A percentile compares a stretch with the other conserved stretches of the same genome.
Evolutionary conservation across 2,329 filamentous ascomycete genomes (phyloP).

Genomic region (Cordyceps pruinosa): DNA sequence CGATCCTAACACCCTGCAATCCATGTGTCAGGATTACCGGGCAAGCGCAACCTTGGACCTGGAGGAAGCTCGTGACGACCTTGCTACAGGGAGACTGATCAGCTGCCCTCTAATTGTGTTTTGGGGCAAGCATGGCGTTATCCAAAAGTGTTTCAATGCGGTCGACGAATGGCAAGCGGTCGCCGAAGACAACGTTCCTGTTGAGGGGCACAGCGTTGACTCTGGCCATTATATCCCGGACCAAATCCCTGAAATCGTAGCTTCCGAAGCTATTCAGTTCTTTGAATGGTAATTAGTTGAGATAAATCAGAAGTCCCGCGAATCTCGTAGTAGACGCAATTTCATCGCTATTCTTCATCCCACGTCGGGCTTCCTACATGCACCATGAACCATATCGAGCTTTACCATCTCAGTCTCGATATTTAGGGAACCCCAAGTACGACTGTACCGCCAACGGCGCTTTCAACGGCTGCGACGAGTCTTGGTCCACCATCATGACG

Average conservation of each 20-base stretch:
- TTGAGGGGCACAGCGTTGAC: slow-evolving; percentile 36
- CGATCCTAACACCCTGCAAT: slow-evolving; percentile 36
- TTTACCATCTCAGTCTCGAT: too few species aligned
- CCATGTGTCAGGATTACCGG: slow-evolving; percentile 50
- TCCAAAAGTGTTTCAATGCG: slow-evolving; percentile 44
- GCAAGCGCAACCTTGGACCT: slow-evolving; percentile 46
- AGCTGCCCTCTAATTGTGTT: slow-evolving; percentile 40
- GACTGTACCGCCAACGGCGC: neutral
- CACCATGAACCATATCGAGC: too few species aligned
- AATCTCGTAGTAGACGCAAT: neutral
- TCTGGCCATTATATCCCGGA: slow-evolving; percentile 46
- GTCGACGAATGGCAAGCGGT: slow-evolving; percentile 45
- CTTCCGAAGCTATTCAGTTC: slow-evolving; percentile 34
- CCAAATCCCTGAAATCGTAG: slow-evolving; percentile 40
- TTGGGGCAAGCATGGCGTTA: slow-evolving; percentile 42
- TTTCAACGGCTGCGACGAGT: slow-evolving; percentile 17
- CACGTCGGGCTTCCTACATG: too few species aligned
- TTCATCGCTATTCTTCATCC: neutral
- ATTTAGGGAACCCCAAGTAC: too few species aligned
- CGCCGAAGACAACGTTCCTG: slow-evolving; percentile 25
- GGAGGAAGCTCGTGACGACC: slow-evolving; percentile 40
- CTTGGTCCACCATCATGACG: slow-evolving; percentile 19
- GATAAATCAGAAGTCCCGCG: neutral
- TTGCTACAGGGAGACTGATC: slow-evolving; percentile 36
- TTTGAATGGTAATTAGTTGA: slow-evolving; percentile 25